Evolutionary conservation across 345 rosid genomes (phyloP), one percentile per base, ranked within the genome.

Genomic region (Arabidopsis arenosa): DNA sequence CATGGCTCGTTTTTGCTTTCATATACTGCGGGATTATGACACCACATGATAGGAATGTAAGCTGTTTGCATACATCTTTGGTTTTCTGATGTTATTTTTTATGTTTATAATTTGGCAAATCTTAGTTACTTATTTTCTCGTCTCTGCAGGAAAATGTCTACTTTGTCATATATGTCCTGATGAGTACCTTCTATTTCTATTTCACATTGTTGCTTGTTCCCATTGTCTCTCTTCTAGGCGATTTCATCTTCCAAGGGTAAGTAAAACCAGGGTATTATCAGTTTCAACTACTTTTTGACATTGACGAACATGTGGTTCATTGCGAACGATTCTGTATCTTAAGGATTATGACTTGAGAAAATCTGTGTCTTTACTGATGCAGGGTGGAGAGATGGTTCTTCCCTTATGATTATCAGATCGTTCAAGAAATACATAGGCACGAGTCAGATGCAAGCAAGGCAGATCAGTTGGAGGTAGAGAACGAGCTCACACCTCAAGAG

Each of bases 371-470:
- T 28, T 10, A 43, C 44, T 43, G 36, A 4, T 79, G 49, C 88
- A 96, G 99, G 79, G 55, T 87, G 41, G 93, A 96, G 73, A 89
- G 98, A 83, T 86, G 97, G 98, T 93, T 89, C 88, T 87, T 85
- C 82, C 99, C 99, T 4, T 93, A 89, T 39, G 96, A 96, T 84
- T 96, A 89, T 83, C 98, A 96, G 82, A 85, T 93, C 9, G 83
- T 93, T 66, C 98, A 96, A 87, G 98, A 96, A 83, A 87, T 85
- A 18, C 98, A 96, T 75, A 71, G 81, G 85, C 74, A 90, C 6
- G 98, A 91, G 43, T 84, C 85, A 2, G 91, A 87, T 53, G 66
- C 65, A 61, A 77, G 83, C 40, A 75, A 78, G 66, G 75, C 82
- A 44, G 87, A 75, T 39, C 80, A 73, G 11, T 58, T 85, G 77